Evolutionary conservation across 768 basidiomycete genomes (phyloP).

Genomic region (Collybia sp.): DNA sequence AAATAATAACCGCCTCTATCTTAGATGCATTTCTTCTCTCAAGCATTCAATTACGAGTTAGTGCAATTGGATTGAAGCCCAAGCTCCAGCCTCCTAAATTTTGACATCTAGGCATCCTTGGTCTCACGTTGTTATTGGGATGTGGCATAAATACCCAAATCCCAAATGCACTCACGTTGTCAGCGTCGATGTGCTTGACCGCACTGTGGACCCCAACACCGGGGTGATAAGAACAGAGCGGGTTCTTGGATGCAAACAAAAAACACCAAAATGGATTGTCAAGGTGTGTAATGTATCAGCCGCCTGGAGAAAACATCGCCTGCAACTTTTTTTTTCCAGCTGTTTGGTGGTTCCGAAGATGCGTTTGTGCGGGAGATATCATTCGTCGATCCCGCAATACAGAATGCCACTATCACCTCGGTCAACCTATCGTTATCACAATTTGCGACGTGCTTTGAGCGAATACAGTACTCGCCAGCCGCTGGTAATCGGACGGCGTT

Average conservation of each 20-base stretch:
- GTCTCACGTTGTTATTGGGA: slow-evolving; percentile 86
- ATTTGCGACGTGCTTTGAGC: slow-evolving; percentile 89
- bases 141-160: slow-evolving; percentile 97
- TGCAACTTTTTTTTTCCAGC: slow-evolving; percentile 39
- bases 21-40: slow-evolving; percentile 83
- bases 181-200: slow-evolving; percentile 83
- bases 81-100: slow-evolving; percentile 4
- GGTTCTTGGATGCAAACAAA: slow-evolving; percentile 88
- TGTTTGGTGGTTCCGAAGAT: slow-evolving; percentile 91
- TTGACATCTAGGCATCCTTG: slow-evolving; percentile 67
- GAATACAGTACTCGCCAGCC: slow-evolving; percentile 81
- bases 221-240: slow-evolving; percentile 92
- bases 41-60: slow-evolving; percentile 81
- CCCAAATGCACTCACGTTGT: slow-evolving; percentile 87
- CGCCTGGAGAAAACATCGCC: slow-evolving; percentile 1
- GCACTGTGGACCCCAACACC: slow-evolving; percentile 75
- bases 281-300: slow-evolving; percentile 51
- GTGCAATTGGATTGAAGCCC: slow-evolving; percentile 19
- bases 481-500: slow-evolving; percentile 64
- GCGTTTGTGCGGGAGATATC: slow-evolving; percentile 94
- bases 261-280: slow-evolving; percentile 87
- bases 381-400: slow-evolving; percentile 81
- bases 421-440: slow-evolving; percentile 95
- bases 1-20: slow-evolving; percentile 17
- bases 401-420: slow-evolving; percentile 80